A percentile compares a stretch with the other conserved stretches of the same genome.
phyloP scores from a whole-genome alignment of 106 monocot species.

The Triglochin maritima region DNA sequence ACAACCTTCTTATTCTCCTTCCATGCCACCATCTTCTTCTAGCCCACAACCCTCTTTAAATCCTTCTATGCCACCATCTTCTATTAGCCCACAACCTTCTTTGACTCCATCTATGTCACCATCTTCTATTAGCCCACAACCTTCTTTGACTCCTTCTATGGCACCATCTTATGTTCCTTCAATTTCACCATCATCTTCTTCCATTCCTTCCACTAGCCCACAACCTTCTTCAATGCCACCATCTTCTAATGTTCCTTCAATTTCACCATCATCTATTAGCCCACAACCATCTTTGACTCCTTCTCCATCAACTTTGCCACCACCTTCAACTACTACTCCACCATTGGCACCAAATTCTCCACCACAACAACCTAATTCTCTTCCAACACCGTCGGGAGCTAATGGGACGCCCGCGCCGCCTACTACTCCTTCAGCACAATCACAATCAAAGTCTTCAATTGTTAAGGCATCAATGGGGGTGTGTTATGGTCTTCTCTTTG shows the following conservation, averaged over 20 bases:
- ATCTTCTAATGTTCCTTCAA: background rate
- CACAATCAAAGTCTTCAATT: too few relatives aligned
- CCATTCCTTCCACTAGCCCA: slow-evolving; percentile 1
- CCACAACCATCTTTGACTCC: slow-evolving; percentile 2
- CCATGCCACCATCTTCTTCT: background rate
- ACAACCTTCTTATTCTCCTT: background rate
- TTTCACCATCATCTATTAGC: background rate
- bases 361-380: background rate
- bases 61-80: too few relatives aligned
- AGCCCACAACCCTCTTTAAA: too few relatives aligned
- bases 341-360: background rate
- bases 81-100: slow-evolving; percentile 1
- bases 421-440: too few relatives aligned
- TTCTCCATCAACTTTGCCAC: background rate
- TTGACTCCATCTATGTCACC: background rate
- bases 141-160: slow-evolving; percentile 2
- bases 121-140: background rate
- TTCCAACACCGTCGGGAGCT: background rate
- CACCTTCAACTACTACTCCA: background rate
- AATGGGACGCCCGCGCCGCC: too few relatives aligned
- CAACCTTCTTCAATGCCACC: background rate
- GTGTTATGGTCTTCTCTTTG: too few relatives aligned
- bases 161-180: background rate
- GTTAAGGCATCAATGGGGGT: too few relatives aligned
- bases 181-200: background rate